Evolutionary conservation across 257 asterid genomes (phyloP).

Genomic region (Nicotiana tabacum): DNA sequence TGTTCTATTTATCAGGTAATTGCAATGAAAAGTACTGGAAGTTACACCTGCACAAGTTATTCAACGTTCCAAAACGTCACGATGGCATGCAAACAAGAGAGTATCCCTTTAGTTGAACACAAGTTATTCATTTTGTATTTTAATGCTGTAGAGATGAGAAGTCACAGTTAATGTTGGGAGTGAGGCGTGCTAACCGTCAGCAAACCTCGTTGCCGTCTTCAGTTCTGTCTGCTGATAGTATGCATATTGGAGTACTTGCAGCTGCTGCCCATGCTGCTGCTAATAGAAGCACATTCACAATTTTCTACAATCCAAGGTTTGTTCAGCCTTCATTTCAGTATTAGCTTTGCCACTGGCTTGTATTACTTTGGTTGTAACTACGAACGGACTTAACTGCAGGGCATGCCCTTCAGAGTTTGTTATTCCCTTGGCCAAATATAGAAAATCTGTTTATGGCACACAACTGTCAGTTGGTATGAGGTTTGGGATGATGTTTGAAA

Average conservation of each 20-base stretch:
- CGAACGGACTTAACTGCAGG: conserved; percentile 33
- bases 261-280: conserved; percentile 99
- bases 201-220: conserved; percentile 82
- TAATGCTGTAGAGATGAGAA: conserved; percentile 60
- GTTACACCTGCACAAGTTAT: neutral
- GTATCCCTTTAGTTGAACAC: neutral
- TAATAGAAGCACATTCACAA: conserved; percentile 70
- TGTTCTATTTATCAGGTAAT: conserved; percentile 85
- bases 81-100: neutral
- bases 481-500: conserved; percentile 97
- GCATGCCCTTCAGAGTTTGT: conserved; percentile 96
- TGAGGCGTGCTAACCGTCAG: conserved; percentile 89
- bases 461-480: conserved; percentile 87
- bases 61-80: neutral
- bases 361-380: neutral
- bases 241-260: conserved; percentile 98
- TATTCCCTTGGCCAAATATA: conserved; percentile 62
- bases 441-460: conserved; percentile 65
- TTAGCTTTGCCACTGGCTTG: neutral
- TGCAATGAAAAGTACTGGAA: neutral
- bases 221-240: conserved; percentile 94
- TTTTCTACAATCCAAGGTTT: conserved; percentile 94
- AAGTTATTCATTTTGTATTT: neutral
- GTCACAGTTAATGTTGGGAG: conserved; percentile 81
- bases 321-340: neutral